Evolutionary conservation across 2,329 filamentous ascomycete species (phyloP), one percentile per base, ranked within the genome.

Genomic region (Metarhizium anisopliae): DNA sequence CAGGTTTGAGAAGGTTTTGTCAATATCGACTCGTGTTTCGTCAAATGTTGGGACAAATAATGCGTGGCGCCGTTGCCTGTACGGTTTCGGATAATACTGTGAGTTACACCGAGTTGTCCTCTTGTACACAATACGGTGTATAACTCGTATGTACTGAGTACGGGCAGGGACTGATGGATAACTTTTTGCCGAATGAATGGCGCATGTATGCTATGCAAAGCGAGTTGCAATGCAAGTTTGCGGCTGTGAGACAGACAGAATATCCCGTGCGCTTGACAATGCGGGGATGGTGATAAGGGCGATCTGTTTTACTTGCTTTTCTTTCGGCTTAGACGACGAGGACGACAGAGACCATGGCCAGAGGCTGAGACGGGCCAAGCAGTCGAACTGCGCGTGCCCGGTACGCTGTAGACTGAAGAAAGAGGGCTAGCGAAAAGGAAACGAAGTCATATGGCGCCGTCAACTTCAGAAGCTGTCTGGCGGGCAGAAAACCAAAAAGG

Each of bases 231-330:
- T 40, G 35, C 53, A 50, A 54, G 53, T 29, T 29, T 54, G 50
- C 47, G 55, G 47, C 43, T 49, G 51, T 32, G 47, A 50, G 56
- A 52, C 43, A 50, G 45, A 50, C 35, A 18, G 49, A 43, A 47
- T 35, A 6, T n/a, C 38, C 38, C 32, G 47, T 47, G 30, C 14
- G 36, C 25, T 20, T 30, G 55, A 50, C 52, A n/a, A 49, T 55
- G 57, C 55, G 57, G 57, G 50, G 51, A 49, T 7, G 11, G 6
- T 11, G 10, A 40, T 14, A 20, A 53, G 47, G 18, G 13, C 32
- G 20, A 54, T 54, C 53, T 42, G 25, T 51, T 14, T 30, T 45
- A 14, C 29, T 51, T 54, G 18, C 18, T 56, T 38, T 36, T 32
- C 16, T 11, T 11, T 30, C 10, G 32, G 32, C 32, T 11, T 11